phyloP scores from a whole-genome alignment of 345 rosid species.

The Dovyalis caffra region DNA sequence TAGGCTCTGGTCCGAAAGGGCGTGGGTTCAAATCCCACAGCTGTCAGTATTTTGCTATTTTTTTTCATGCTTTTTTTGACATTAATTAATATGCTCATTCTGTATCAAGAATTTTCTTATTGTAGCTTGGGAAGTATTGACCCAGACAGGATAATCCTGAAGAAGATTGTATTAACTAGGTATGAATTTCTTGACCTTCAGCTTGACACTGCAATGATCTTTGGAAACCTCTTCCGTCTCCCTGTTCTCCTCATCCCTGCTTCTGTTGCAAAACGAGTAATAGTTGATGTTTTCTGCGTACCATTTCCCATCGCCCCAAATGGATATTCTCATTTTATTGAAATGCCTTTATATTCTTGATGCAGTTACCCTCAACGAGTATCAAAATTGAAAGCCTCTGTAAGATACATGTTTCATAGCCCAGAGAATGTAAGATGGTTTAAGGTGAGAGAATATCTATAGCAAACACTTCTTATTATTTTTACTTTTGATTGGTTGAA shows the following conservation, averaged over 20 bases:
- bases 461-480: not conserved
- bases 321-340: not conserved
- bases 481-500: not conserved
- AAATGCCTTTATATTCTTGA: not conserved
- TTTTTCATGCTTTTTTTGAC: no score
- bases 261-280: not conserved
- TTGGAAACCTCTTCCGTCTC: not conserved
- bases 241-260: not conserved
- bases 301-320: not conserved
- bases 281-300: not conserved
- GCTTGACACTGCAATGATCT: not conserved
- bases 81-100: no score
- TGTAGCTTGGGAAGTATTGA: slow-evolving; percentile 75
- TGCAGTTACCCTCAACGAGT: slow-evolving; percentile 94
- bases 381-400: slow-evolving; percentile 77
- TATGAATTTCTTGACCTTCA: slow-evolving; percentile 26
- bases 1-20: slow-evolving; percentile 99
- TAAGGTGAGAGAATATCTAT: slow-evolving; percentile 50
- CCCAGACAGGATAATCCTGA: slow-evolving; percentile 77
- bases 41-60: no score
- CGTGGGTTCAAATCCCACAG: slow-evolving; percentile 99
- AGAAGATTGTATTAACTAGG: slow-evolving; percentile 93
- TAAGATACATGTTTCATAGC: slow-evolving; percentile 84
- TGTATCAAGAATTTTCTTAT: no score
- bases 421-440: slow-evolving; percentile 98